Evolutionary conservation across 176 grass and related monocot genomes (phyloP), one percentile per base, ranked within the genome.

Genomic region (Areca catechu): DNA sequence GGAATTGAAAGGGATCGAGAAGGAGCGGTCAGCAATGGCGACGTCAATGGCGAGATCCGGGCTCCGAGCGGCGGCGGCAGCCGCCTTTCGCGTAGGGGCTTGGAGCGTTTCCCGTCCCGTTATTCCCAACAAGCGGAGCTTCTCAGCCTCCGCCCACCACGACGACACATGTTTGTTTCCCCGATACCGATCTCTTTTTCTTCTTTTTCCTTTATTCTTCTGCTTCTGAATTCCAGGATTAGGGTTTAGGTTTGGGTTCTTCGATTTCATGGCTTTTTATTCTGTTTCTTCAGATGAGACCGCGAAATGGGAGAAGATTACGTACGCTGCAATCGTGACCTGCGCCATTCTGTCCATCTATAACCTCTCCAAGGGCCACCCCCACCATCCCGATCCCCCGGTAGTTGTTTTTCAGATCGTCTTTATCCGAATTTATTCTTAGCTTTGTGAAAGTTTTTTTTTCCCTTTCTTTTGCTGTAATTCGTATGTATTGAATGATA

Each of bases 241-340:
- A 29, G 67, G 53, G 56, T 19, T 20, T 2, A 5, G 55, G 50
- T 15, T 58, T 68, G 16, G 20, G 61, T 20, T 30, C 28, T 53
- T 50, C 28, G 72, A 43, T 0, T 43, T 12, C 2, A 12, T 43
- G 6, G 9, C 34, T 43, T 43, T 43, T 43, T 43, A 0, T 0
- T 12, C 34, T 10, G 9, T 43, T 43, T 14, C 34, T 43, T 14
- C 73, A 97, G 92, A 82, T 60, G 83, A 91, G 71, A 79, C 92
- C 47, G 83, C 86, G 27, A 91, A 91, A 62, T 97, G 92, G 86
- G 83, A 97, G 83, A 97, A 97, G 86, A 91, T 88, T 61, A 88
- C 86, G 20, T 88, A 85, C 58, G 69, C 15, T 1, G 92, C 74
- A 24, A 90, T 87, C 68, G 75, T 79, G 15, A 58, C 62, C 16